Conservation (phyloP, 2,329 filamentous ascomycete species). For the Verticillium albo-atrum region DNA sequence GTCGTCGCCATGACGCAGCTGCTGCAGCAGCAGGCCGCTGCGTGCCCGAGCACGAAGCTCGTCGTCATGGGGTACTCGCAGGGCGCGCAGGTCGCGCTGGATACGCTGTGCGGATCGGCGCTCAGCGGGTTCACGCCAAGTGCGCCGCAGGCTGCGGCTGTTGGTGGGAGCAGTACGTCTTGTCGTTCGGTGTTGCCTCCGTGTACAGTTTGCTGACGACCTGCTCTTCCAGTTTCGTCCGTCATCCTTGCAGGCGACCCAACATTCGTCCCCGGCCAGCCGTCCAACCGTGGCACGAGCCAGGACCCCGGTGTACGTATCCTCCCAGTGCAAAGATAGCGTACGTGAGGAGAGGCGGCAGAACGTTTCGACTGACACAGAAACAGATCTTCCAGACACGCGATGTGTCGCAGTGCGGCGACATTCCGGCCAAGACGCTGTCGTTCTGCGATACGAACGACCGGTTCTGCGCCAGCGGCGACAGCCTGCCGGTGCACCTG, state of each 20-base stretch:
- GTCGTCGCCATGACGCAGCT: constrained; percentile 21
- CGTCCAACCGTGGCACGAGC: constrained; percentile 32
- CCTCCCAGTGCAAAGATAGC: not conserved
- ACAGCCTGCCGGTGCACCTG: constrained; percentile 22
- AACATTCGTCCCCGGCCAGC: constrained; percentile 27
- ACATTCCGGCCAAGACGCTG: constrained; percentile 27
- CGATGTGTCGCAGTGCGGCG: constrained; percentile 26
- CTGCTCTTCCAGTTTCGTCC: constrained; percentile 28
- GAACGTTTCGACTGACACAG: not conserved
- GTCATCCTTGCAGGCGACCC: constrained; percentile 37
- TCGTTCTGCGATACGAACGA: constrained; percentile 39
- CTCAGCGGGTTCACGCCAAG: not conserved
- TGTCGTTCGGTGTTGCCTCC: constrained; percentile 10
- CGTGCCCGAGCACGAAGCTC: constrained; percentile 33
- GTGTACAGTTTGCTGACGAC: not conserved
- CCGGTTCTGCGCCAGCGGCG: constrained; percentile 31
- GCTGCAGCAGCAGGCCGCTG: constrained; percentile 24
- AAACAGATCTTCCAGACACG: constrained; percentile 30
- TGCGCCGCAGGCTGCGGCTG: constrained; percentile 12
- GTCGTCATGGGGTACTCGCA: constrained; percentile 36
- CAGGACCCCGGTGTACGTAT: constrained; percentile 29
- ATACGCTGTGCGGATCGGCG: constrained; percentile 28
- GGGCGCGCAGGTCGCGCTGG: constrained; percentile 32
- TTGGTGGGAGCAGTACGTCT: constrained; percentile 9
- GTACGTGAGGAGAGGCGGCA: not conserved